phyloP scores from a whole-genome alignment of 345 rosid species.

The Schrenkiella parvula region DNA sequence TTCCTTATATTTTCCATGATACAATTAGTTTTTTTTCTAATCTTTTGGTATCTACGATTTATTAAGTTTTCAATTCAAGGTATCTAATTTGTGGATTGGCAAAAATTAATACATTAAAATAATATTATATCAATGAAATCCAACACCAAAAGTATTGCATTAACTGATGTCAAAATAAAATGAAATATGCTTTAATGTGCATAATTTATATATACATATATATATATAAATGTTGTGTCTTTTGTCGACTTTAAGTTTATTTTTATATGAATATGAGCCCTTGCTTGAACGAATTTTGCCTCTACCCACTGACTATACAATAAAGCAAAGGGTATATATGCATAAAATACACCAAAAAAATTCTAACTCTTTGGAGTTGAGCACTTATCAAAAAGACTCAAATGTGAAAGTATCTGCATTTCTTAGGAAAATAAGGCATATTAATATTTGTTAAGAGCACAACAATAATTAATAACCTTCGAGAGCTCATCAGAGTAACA shows the following conservation, averaged over 20 bases:
- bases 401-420: not conserved
- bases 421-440: not conserved
- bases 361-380: not conserved
- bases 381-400: not conserved
- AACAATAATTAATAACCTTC: not conserved
- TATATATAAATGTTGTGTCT: not conserved
- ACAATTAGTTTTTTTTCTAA: not conserved
- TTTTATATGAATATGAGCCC: not conserved
- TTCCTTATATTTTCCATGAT: not conserved
- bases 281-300: slow-evolving; percentile 18
- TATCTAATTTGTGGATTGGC: not conserved
- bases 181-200: no score
- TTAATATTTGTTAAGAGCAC: not conserved
- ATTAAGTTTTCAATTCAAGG: not conserved
- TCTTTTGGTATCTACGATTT: not conserved
- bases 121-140: not conserved
- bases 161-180: no score
- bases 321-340: slow-evolving; percentile 21
- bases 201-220: not conserved
- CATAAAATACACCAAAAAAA: not conserved
- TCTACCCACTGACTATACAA: slow-evolving; percentile 7
- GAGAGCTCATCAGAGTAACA: slow-evolving; percentile 2
- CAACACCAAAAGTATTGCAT: not conserved
- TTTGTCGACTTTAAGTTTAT: not conserved
- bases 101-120: not conserved